Evolutionary conservation across 352 stramenopile species (phyloP), one percentile per base, ranked within the genome.

Genomic region (Aphanomyces cochlioides): DNA sequence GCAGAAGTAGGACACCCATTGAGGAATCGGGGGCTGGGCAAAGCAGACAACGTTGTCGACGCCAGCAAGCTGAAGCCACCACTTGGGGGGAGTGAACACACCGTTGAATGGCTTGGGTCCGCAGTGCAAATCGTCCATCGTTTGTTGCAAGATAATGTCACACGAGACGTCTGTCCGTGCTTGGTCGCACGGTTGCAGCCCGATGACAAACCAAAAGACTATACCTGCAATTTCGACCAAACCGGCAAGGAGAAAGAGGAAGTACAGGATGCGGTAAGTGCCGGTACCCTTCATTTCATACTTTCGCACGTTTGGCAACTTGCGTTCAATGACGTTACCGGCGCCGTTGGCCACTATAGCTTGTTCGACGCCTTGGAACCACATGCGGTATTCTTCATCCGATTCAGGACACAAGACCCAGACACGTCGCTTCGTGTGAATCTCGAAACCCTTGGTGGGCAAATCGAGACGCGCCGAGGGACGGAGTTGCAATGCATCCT

Each of bases 201-300:
- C 85, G 38, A 95, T 76, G 36, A 90, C 80, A 70, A 95, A 89
- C 79, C 82, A 95, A 73, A 95, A 91, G 19, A 93, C 37, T 5
- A 93, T 61, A 0, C 80, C 87, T 45, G 86, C 80, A 37, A 95
- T 74, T 76, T 95, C 87, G 17, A 89, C 63, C 13, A 93, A 45
- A 47, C 83, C 80, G 6, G 85, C 69, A 47, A 95, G 59, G 19
- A 95, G 70, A 73, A 93, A 93, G 36, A 92, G 70, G 67, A 90
- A 82, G 77, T 93, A 95, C 36, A 91, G 74, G 5, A 86, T 61
- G 63, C 85, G 87, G 75, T 95, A 95, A 50, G 78, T 85, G 13
- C 76, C 77, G 71, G 85, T 88, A 67, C 87, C 87, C 78, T 95
- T 95, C 85, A 95, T 93, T 66, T 90, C 81, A 78, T 95, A 95